Evolutionary conservation across 2,329 filamentous ascomycete species (phyloP).

Genomic region (Fusarium falciforme): DNA sequence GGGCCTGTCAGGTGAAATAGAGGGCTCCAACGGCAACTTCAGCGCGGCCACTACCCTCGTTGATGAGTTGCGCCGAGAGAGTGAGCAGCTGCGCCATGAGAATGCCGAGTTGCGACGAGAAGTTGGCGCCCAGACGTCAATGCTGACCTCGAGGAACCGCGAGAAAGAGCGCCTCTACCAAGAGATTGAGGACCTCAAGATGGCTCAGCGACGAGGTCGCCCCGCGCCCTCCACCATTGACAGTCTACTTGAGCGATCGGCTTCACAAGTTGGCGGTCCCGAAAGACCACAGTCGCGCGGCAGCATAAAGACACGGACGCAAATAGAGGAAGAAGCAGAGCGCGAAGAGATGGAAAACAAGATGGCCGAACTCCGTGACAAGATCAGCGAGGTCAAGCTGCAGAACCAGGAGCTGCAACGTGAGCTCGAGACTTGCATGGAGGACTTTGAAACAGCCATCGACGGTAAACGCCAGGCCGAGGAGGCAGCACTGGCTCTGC

Average conservation of each 20-base stretch:
- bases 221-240: slow-evolving; percentile 77
- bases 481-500: slow-evolving; percentile 69
- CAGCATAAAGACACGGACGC: slow-evolving; percentile 76
- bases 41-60: slow-evolving; percentile 75
- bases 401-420: slow-evolving; percentile 90
- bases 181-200: slow-evolving; percentile 96
- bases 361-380: slow-evolving; percentile 85
- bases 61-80: slow-evolving; percentile 78
- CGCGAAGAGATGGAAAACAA: slow-evolving; percentile 88
- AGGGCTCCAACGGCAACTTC: slow-evolving; percentile 63
- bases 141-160: slow-evolving; percentile 94
- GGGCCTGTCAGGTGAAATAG: slow-evolving; percentile 61
- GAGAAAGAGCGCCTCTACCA: slow-evolving; percentile 96
- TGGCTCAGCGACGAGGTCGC: slow-evolving; percentile 80
- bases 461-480: slow-evolving; percentile 71
- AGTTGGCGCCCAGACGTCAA: slow-evolving; percentile 94
- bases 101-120: slow-evolving; percentile 93
- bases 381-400: slow-evolving; percentile 85
- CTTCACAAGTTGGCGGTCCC: slow-evolving; percentile 79
- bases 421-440: slow-evolving; percentile 82
- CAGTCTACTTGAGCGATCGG: slow-evolving; percentile 93
- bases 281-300: slow-evolving; percentile 79
- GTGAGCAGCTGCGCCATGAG: slow-evolving; percentile 85
- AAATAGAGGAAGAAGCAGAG: slow-evolving; percentile 75
- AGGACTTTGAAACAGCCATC: slow-evolving; percentile 81